Base-by-base conservation (phyloP, 148 eudicot genomes). In the Bassia scoparia region DNA sequence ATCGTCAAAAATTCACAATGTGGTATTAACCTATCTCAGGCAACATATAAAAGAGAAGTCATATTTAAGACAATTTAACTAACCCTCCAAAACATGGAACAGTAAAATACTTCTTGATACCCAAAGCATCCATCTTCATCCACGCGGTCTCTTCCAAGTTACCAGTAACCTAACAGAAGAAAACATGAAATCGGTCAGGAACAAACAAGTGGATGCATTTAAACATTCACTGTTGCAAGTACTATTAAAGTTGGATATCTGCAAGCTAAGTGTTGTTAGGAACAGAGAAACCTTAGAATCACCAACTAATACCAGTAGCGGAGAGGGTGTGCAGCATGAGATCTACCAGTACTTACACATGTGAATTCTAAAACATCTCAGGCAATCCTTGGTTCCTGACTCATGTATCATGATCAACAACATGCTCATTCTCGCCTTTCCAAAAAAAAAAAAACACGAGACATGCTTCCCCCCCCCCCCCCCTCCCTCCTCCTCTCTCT, bases 111-210 rank as follows among this genome's bases (percentile, higher is more conserved):
- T 60, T 68, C 62, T 69, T 69, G 56, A 76, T 68, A 46, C 73
- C 78, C 72, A 76, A 69, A 14, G 73, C 78, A 46, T 76, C 73
- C 78, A 68, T 30, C n/a, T 76, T 68, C 73, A 76, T 31, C 67
- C 73, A 76, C 43, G 78, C 78, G 56, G 54, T 67, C 48, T 67
- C 72, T 75, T 75, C 78, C 78, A 75, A 27, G 67, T 75, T 75
- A 52, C 78, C 78, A 2, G 72, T 75, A 38, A 75, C 68, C 49
- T 61, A 34, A 38, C 23, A 38, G 30, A 15, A 64, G 1, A 34
- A 62, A 64, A 10, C 15, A 17, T 49, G 41, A 8, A 7, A 34
- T 34, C 2, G 11, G 43, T 34, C 67, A 37, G 67, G 21, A 7
- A 18, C 23, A 61, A 23, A 35, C 44, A 33, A 60, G 63, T 30